Percentiles rank a stretch among this genome's conserved stretches.
phyloP scores from a whole-genome alignment of 2,329 filamentous ascomycete species.

The Madurella fahalii region DNA sequence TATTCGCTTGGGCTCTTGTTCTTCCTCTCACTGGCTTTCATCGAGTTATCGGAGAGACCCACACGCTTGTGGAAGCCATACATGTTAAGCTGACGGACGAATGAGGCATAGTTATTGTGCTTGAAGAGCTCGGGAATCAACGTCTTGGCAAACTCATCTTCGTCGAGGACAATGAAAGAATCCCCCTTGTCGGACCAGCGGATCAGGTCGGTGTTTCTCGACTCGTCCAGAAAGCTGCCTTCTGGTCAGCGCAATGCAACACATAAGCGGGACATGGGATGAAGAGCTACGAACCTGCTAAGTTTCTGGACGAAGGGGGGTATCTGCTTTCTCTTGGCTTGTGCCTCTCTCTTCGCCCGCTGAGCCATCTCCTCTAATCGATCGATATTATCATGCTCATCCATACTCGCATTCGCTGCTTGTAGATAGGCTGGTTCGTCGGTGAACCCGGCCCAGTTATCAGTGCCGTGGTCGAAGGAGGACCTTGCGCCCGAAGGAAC shows the following conservation, averaged over 20 bases:
- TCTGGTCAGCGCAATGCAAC: slow-evolving; percentile 19
- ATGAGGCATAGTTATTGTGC: slow-evolving; percentile 97
- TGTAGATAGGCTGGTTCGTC: slow-evolving; percentile 40
- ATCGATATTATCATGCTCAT: slow-evolving; percentile 68
- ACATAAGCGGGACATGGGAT: slow-evolving; percentile 2
- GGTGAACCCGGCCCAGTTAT: slow-evolving; percentile 38
- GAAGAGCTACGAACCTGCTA: slow-evolving; percentile 63
- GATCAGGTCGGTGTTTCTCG: slow-evolving; percentile 90
- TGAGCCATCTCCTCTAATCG: slow-evolving; percentile 75
- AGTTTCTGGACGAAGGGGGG: slow-evolving; percentile 97
- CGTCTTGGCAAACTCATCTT: slow-evolving; percentile 97
- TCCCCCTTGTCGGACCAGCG: slow-evolving; percentile 96
- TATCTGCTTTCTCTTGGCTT: slow-evolving; percentile 89
- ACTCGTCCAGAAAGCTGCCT: slow-evolving; percentile 82
- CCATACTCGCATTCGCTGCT: slow-evolving; percentile 34
- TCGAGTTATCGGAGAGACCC: slow-evolving; percentile 90
- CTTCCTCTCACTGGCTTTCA: slow-evolving; percentile 94
- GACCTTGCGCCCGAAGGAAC: slow-evolving; percentile 40
- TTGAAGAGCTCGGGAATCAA: slow-evolving; percentile 98
- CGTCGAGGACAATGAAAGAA: slow-evolving; percentile 93
- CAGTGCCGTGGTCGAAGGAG: slow-evolving; percentile 27
- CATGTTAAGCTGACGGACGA: slow-evolving; percentile 93
- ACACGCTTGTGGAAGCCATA: slow-evolving; percentile 98
- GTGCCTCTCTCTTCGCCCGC: slow-evolving; percentile 80
- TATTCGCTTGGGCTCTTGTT: slow-evolving; percentile 99